Conservation (phyloP, 768 basidiomycete genomes). For the Suillus sp. region DNA sequence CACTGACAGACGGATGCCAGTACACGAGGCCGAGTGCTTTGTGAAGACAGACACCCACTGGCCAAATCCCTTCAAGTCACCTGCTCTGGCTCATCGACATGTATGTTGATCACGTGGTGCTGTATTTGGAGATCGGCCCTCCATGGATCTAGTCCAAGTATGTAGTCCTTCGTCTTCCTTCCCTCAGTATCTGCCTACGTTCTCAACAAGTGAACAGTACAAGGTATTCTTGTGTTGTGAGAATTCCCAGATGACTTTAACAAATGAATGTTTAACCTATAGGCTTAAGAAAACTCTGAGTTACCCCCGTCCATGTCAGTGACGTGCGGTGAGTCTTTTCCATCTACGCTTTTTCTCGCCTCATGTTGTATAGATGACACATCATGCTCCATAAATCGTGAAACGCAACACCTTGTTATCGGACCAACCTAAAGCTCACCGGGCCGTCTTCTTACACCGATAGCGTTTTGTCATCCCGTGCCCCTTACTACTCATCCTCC, state of each 20-base stretch:
- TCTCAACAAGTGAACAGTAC: background rate
- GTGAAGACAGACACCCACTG: no score
- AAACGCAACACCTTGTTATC: background rate
- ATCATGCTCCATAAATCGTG: background rate
- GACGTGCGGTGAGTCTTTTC: no score
- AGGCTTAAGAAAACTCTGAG: background rate
- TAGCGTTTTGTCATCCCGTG: background rate
- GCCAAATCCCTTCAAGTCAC: no score
- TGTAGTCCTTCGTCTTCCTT: background rate
- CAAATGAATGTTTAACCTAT: background rate
- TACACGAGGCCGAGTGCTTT: no score
- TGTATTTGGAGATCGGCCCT: background rate
- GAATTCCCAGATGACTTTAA: background rate
- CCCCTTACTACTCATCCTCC: background rate
- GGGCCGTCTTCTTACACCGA: background rate
- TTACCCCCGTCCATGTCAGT: no score
- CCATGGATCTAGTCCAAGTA: background rate
- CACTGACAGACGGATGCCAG: no score
- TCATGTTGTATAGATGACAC: background rate
- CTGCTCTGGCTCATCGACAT: no score
- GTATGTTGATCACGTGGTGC: background rate
- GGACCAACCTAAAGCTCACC: background rate
- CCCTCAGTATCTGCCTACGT: background rate
- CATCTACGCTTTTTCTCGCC: no score
- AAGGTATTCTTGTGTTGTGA: background rate